A percentile compares a stretch with the other conserved stretches of the same genome.
phyloP scores from a whole-genome alignment of 2,329 filamentous ascomycete genomes.

The Pseudogymnoascus verrucosus region DNA sequence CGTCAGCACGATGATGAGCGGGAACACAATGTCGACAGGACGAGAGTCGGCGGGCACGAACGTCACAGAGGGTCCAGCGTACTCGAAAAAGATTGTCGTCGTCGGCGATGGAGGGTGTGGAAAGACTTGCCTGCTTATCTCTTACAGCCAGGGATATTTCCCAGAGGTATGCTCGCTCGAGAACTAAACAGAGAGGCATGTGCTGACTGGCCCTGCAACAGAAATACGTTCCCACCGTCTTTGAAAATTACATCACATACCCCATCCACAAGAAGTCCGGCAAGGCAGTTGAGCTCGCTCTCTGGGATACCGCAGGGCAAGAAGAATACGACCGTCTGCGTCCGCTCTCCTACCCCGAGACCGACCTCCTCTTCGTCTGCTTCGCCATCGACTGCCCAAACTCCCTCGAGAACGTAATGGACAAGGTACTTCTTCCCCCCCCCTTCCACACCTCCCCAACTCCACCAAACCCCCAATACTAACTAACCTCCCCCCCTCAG shows the following conservation, averaged over 20 bases:
- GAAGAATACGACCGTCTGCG: slow-evolving; percentile 97
- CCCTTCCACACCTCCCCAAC: slow-evolving; percentile 9
- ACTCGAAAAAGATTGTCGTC: slow-evolving; percentile 98
- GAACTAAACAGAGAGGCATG: neutral
- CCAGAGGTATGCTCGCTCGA: slow-evolving; percentile 65
- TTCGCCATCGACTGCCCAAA: slow-evolving; percentile 99
- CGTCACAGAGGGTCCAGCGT: slow-evolving; percentile 82
- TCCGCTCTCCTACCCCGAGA: slow-evolving; percentile 95
- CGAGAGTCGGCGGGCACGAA: slow-evolving; percentile 73
- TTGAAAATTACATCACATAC: slow-evolving; percentile 99
- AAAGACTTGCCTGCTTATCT: slow-evolving; percentile 97
- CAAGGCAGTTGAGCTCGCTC: slow-evolving; percentile 90
- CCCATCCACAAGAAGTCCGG: slow-evolving; percentile 79
- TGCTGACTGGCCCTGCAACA: slow-evolving; percentile 32
- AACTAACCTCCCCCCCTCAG: slow-evolving; percentile 40
- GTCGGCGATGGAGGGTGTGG: slow-evolving; percentile 97
- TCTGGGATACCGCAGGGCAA: slow-evolving; percentile 98
- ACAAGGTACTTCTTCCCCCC: slow-evolving; percentile 61
- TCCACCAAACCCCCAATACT: slow-evolving; percentile 21
- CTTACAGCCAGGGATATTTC: slow-evolving; percentile 97
- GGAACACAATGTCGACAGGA: slow-evolving; percentile 52
- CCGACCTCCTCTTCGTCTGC: slow-evolving; percentile 95
- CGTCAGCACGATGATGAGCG: slow-evolving; percentile 73
- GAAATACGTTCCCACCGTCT: slow-evolving; percentile 99
- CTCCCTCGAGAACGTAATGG: slow-evolving; percentile 95